Evolutionary conservation across 73 alveolate genomes (phyloP).

Genomic region (Chromera velia): DNA sequence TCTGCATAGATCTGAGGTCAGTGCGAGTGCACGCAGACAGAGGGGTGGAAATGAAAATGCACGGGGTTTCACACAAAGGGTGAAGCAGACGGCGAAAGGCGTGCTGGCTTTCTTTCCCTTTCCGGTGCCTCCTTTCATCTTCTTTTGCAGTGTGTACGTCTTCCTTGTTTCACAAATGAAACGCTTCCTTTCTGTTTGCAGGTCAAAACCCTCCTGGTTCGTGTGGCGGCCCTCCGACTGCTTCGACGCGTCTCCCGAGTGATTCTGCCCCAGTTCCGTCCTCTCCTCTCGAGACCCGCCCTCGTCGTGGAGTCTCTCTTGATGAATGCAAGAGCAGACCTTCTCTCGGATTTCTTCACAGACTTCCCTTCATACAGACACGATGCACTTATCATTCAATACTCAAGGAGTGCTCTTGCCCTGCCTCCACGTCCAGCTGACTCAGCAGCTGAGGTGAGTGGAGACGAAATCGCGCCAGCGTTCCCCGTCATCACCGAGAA

Average conservation of each 20-base stretch:
- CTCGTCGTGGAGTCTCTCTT: conserved; percentile 29
- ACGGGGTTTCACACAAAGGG: too few relatives aligned
- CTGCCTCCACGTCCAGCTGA: not conserved
- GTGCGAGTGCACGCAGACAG: too few relatives aligned
- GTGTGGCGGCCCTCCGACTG: conserved; percentile 26
- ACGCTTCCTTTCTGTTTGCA: too few relatives aligned
- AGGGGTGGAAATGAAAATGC: too few relatives aligned
- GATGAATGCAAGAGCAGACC: conserved; percentile 35
- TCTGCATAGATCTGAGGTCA: too few relatives aligned
- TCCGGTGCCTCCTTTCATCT: too few relatives aligned
- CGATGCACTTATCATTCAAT: conserved; percentile 23
- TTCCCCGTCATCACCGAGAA: not conserved
- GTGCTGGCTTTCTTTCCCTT: too few relatives aligned
- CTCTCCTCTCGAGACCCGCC: conserved; percentile 2
- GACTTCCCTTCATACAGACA: conserved; percentile 36
- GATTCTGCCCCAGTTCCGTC: conserved; percentile 31
- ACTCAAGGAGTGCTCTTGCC: conserved; percentile 27
- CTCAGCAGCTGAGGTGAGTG: not conserved
- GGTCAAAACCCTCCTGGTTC: conserved; percentile 26
- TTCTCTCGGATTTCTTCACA: conserved; percentile 17
- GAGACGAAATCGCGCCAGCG: too few relatives aligned
- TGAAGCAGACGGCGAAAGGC: too few relatives aligned
- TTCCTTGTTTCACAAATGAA: too few relatives aligned
- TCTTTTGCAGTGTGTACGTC: too few relatives aligned
- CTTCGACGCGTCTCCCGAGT: conserved; percentile 23